Evolutionary conservation across 2,329 filamentous ascomycete species (phyloP), one percentile per base, ranked within the genome.

Genomic region (Leptoxyphium fumago): DNA sequence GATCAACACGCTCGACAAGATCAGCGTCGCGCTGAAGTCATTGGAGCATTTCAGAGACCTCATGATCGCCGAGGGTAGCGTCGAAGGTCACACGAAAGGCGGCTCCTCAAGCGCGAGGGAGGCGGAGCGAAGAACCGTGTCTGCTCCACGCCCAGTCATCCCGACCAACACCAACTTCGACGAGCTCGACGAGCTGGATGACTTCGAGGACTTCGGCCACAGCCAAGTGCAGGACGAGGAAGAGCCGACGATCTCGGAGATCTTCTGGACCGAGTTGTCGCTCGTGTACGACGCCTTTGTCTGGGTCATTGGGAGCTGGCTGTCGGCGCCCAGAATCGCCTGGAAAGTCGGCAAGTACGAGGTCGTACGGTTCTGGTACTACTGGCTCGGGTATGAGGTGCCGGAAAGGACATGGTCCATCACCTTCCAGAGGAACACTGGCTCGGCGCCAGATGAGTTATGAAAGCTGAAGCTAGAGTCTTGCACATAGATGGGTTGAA

Each of bases 1-100:
- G 15, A 82, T 96, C 66, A 98, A 98, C 64, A 96, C 91, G 0
- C 81, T 95, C 46, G 85, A 84, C 28, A 78, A 89, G 30, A 79
- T 96, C 49, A 86, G 84, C 50, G 80, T 83, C 61, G 91, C 85
- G 43, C 66, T 98, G 48, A 70, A 74, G 29, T 81, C 85, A 0
- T 73, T 94, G 38, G 75, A 78, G 45, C 71, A 79, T 44, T 96
- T 98, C 67, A 69, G 73, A 36, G 62, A 65, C 26, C 70, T 74
- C 65, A 55, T 71, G 11, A 48, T 50, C n/a, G 54, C 50, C 5
- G 55, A 60, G 29, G 14, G 45, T 45, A 10, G 43, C 36, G 15
- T 43, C 48, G 2, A 45, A 45, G n/a, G 48, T 38, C 11, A 46
- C 41, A 46, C 48, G 34, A 48, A 53, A 11, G 40, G 2, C 45